Percentiles rank a stretch among this genome's conserved stretches.
Conservation (phyloP, 768 basidiomycete genomes). For the Boletus rufocinnamomeus region DNA sequence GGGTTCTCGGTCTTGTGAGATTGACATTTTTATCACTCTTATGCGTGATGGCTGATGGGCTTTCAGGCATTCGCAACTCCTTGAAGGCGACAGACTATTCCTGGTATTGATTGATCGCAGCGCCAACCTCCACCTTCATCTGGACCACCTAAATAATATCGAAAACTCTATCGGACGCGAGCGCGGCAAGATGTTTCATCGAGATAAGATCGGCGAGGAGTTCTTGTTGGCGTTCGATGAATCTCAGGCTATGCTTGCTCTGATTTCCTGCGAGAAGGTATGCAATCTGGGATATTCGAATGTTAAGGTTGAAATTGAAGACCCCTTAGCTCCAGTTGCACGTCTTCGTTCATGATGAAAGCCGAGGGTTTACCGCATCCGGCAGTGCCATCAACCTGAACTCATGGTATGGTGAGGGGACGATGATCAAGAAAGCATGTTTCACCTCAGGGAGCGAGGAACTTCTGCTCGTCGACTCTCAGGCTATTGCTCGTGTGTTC, state of each 20-base stretch:
- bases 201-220: conserved; percentile 49
- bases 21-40: background rate
- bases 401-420: conserved; percentile 46
- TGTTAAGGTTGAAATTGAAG: background rate
- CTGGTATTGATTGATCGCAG: conserved; percentile 40
- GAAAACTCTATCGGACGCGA: conserved; percentile 36
- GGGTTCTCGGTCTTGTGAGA: conserved; percentile 30
- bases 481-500: conserved; percentile 47
- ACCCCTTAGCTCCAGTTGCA: conserved; percentile 40
- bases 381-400: conserved; percentile 45
- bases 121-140: conserved; percentile 38
- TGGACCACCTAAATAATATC: conserved; percentile 39
- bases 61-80: conserved; percentile 42
- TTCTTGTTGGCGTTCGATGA: conserved; percentile 55
- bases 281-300: background rate
- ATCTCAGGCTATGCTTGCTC: conserved; percentile 46
- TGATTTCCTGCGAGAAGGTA: conserved; percentile 49
- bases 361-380: conserved; percentile 42
- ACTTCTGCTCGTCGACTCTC: conserved; percentile 49
- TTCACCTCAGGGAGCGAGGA: conserved; percentile 57
- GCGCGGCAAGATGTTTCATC: conserved; percentile 38
- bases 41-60: background rate
- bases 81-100: conserved; percentile 42
- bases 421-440: conserved; percentile 39
- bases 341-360: conserved; percentile 51